These are phyloP conservation scores for Candida namnaoensis DNA, from an alignment of 805 yeast species.

Conservation along the genomic window DNA sequence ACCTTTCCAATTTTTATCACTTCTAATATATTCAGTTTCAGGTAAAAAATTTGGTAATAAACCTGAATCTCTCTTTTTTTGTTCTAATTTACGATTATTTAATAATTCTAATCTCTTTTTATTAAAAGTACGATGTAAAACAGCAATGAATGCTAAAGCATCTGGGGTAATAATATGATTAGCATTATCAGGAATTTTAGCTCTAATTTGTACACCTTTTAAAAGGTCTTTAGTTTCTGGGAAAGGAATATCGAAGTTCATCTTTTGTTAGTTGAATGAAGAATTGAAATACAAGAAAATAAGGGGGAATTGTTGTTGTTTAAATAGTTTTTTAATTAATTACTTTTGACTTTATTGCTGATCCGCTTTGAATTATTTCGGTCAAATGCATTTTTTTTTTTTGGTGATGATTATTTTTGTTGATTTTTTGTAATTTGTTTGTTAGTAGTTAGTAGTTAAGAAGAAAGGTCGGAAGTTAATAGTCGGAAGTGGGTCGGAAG, in stretches of 20 bases:
- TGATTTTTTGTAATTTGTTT: too few species aligned
- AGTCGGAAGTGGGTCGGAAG: too few species aligned
- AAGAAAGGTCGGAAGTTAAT: too few species aligned
- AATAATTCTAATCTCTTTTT: slow-evolving; percentile 48
- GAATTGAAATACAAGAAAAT: too few species aligned
- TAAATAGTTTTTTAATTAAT: too few species aligned
- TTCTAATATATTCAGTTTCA: slow-evolving; percentile 62
- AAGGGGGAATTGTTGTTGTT: too few species aligned
- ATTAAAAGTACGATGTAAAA: slow-evolving; percentile 69
- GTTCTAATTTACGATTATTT: slow-evolving; percentile 53
- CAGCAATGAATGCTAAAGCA: slow-evolving; percentile 61
- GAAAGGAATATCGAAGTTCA: slow-evolving; percentile 13
- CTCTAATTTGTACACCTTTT: slow-evolving; percentile 29
- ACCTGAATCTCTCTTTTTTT: slow-evolving; percentile 54
- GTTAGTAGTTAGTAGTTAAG: too few species aligned
- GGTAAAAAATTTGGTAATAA: slow-evolving; percentile 52
- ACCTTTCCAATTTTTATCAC: slow-evolving; percentile 71
- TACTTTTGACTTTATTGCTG: too few species aligned
- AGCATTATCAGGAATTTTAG: slow-evolving; percentile 27
- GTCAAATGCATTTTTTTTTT: too few species aligned
- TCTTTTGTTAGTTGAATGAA: too few species aligned
- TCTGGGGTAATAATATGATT: slow-evolving; percentile 29
- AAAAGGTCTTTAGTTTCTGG: slow-evolving; percentile 18
- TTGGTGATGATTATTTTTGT: too few species aligned
- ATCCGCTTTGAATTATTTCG: too few species aligned